Percentiles rank a stretch among this genome's conserved stretches.
phyloP scores from a whole-genome alignment of 2,329 filamentous ascomycete species.

The Proliferodiscus dingleyae region DNA sequence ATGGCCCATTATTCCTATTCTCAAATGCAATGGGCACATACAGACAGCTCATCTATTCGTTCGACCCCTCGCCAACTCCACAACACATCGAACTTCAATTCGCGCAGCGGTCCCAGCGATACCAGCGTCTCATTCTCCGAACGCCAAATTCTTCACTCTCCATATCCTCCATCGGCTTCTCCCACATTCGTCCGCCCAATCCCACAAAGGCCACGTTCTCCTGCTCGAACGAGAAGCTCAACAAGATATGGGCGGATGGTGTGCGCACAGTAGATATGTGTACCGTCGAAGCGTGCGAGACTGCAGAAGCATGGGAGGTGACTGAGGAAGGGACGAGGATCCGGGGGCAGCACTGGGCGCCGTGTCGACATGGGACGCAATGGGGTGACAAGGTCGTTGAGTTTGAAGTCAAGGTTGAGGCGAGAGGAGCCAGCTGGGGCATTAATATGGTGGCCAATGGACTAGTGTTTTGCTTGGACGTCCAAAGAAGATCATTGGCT shows the following conservation, averaged over 20 bases:
- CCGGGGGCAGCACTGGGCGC: slow-evolving; percentile 22
- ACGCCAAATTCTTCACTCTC: slow-evolving; percentile 17
- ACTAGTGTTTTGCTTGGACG: slow-evolving; percentile 18
- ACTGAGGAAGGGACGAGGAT: slow-evolving; percentile 17
- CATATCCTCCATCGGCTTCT: slow-evolving; percentile 18
- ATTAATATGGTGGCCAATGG: slow-evolving; percentile 24
- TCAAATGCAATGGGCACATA: slow-evolving; percentile 27
- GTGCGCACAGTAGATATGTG: slow-evolving; percentile 20
- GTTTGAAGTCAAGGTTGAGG: slow-evolving; percentile 19
- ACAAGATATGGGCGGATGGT: slow-evolving; percentile 23
- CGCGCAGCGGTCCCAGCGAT: slow-evolving; percentile 21
- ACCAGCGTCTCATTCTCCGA: slow-evolving; percentile 19
- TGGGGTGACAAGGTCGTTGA: slow-evolving; percentile 16
- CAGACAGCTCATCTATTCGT: slow-evolving; percentile 11
- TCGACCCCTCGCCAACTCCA: slow-evolving; percentile 9
- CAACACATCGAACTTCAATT: slow-evolving; percentile 10
- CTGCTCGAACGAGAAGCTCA: slow-evolving; percentile 19
- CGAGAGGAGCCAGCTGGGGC: slow-evolving; percentile 20
- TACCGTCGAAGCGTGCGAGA: slow-evolving; percentile 20
- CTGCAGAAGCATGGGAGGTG: slow-evolving; percentile 20
- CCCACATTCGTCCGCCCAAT: slow-evolving; percentile 9
- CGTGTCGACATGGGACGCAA: slow-evolving; percentile 19
- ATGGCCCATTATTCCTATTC: slow-evolving; percentile 23
- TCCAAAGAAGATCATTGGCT: slow-evolving; percentile 10
- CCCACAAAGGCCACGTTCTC: slow-evolving; percentile 13